Percentiles rank a stretch among this genome's conserved stretches.
Evolutionary conservation across 2,329 filamentous ascomycete species (phyloP).

Genomic region (Rhytidhysteron rufulum): DNA sequence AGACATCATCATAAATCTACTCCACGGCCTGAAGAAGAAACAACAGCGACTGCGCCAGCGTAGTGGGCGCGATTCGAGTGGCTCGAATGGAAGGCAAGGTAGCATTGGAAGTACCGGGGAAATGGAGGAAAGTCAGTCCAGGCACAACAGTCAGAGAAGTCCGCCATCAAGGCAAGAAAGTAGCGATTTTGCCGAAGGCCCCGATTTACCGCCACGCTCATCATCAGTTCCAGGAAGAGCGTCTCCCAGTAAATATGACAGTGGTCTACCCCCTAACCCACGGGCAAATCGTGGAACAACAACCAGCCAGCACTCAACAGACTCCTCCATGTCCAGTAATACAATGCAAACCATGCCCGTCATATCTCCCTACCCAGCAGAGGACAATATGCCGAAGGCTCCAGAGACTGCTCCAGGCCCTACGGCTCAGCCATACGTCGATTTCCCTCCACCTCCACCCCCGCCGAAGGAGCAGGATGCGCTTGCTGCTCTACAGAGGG

Average conservation of each 20-base stretch:
- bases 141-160: conserved; percentile 39
- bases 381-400: conserved; percentile 46
- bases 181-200: conserved; percentile 34
- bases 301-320: conserved; percentile 29
- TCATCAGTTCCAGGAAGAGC: conserved; percentile 43
- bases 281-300: conserved; percentile 29
- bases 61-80: conserved; percentile 44
- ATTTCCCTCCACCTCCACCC: conserved; percentile 69
- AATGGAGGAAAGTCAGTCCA: conserved; percentile 34
- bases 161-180: conserved; percentile 39
- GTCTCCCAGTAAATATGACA: conserved; percentile 42
- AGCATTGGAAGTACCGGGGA: conserved; percentile 30
- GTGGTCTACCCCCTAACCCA: conserved; percentile 29
- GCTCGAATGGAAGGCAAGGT: conserved; percentile 36
- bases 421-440: conserved; percentile 45
- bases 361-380: conserved; percentile 68
- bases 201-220: conserved; percentile 46
- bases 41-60: conserved; percentile 76
- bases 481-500: conserved; percentile 82
- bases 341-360: conserved; percentile 74
- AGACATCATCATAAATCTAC: conserved; percentile 96
- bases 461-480: conserved; percentile 84
- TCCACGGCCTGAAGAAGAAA: conserved; percentile 95
- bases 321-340: conserved; percentile 67
- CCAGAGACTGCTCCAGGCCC: conserved; percentile 23